A percentile compares a stretch with the other conserved stretches of the same genome.
phyloP scores from a whole-genome alignment of 495 filamentous ascomycete genomes.

The Thermothielavioides terrestris region DNA sequence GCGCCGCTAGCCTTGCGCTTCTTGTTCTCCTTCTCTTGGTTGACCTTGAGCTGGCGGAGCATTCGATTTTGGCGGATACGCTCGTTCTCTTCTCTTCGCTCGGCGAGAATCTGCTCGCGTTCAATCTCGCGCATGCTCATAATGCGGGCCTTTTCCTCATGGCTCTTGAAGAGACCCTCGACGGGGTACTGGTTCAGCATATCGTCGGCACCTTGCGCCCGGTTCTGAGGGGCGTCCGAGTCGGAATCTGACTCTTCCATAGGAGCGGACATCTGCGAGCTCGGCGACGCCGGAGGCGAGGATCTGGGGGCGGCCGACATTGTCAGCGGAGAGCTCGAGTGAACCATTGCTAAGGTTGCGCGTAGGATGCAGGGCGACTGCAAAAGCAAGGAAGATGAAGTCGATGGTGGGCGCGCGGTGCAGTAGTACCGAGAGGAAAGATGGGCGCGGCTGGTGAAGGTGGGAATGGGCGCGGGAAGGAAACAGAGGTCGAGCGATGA shows the following conservation, averaged over 20 bases:
- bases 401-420: no score
- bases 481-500: not conserved
- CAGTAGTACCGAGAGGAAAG: no score
- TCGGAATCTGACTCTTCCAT: conserved; percentile 88
- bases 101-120: conserved; percentile 81
- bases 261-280: conserved; percentile 71
- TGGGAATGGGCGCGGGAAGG: not conserved
- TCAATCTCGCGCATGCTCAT: conserved; percentile 82
- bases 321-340: conserved; percentile 9
- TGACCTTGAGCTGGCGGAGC: conserved; percentile 70
- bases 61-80: conserved; percentile 72
- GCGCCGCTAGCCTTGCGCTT: conserved; percentile 74
- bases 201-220: conserved; percentile 47
- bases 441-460: not conserved
- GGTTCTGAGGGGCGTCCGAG: conserved; percentile 46
- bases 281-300: conserved; percentile 53
- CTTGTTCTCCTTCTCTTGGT: conserved; percentile 55
- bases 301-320: conserved; percentile 37
- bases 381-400: not conserved
- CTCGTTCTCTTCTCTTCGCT: conserved; percentile 73
- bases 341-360: not conserved
- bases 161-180: conserved; percentile 76
- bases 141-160: conserved; percentile 72
- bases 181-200: conserved; percentile 70
- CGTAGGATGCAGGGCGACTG: not conserved